A percentile compares a stretch with the other conserved stretches of the same genome.
phyloP scores from a whole-genome alignment of 2,329 filamentous ascomycete species.

The Ascochyta lentis region DNA sequence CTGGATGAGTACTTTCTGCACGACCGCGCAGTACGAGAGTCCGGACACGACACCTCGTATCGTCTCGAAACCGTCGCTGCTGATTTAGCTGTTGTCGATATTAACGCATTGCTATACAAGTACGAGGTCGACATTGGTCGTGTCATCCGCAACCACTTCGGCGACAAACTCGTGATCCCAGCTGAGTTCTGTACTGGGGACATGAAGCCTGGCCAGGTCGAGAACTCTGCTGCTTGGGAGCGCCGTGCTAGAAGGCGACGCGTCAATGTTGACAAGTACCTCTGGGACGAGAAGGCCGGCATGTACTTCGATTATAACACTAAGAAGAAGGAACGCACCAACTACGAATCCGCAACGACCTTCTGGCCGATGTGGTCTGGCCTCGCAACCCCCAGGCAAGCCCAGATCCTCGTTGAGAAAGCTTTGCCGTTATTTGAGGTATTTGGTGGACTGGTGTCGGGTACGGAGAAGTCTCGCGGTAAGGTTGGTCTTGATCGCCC shows the following conservation, averaged over 20 bases:
- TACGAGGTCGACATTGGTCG: conserved; percentile 94
- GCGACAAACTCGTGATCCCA: conserved; percentile 82
- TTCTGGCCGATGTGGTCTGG: conserved; percentile 99
- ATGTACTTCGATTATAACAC: conserved; percentile 99
- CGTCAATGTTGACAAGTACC: conserved; percentile 85
- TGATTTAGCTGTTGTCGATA: conserved; percentile 88
- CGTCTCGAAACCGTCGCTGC: conserved; percentile 82
- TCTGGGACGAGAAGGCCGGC: conserved; percentile 89
- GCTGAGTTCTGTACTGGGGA: conserved; percentile 77
- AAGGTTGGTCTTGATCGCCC: conserved; percentile 79
- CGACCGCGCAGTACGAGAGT: conserved; percentile 93
- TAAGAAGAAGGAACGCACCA: conserved; percentile 76
- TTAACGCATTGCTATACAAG: conserved; percentile 95
- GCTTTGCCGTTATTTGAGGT: conserved; percentile 88
- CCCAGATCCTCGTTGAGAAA: conserved; percentile 78
- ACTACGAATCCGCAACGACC: conserved; percentile 90
- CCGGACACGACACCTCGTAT: conserved; percentile 95
- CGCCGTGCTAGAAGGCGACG: conserved; percentile 85
- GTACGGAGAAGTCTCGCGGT: conserved; percentile 88
- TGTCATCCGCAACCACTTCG: conserved; percentile 83
- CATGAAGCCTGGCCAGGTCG: conserved; percentile 70
- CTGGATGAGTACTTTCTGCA: conserved; percentile 96
- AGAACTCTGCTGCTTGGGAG: conserved; percentile 89
- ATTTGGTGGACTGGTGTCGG: conserved; percentile 85
- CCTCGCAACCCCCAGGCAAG: conserved; percentile 82